A percentile compares a stretch with the other conserved stretches of the same genome.
Evolutionary conservation across 352 stramenopile species (phyloP).

Genomic region (Peronospora farinosa): DNA sequence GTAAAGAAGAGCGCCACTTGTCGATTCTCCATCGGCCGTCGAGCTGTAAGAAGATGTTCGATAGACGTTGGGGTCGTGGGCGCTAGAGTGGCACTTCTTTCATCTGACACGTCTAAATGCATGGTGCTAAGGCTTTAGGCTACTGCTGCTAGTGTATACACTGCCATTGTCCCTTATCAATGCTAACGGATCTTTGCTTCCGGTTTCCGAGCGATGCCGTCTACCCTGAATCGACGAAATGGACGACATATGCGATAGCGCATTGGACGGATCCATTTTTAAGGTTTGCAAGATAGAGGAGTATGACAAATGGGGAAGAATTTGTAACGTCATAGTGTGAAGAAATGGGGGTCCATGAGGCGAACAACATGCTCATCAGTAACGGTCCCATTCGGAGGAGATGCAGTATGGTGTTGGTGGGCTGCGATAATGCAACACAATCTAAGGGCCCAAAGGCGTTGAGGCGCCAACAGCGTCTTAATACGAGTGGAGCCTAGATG

Average conservation of each 20-base stretch:
- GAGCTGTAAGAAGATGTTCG: not conserved
- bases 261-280: slow-evolving; percentile 74
- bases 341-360: too few species aligned
- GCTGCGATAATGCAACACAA: slow-evolving; percentile 47
- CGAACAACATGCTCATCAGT: too few species aligned
- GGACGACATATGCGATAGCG: slow-evolving; percentile 61
- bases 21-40: slow-evolving; percentile 4
- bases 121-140: too few species aligned
- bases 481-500: too few species aligned
- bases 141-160: slow-evolving; percentile 50
- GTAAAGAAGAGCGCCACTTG: slow-evolving; percentile 7
- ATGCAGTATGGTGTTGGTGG: slow-evolving; percentile 61
- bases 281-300: slow-evolving; percentile 51
- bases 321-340: too few species aligned
- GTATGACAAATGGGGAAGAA: too few species aligned
- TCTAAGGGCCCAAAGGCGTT: too few species aligned
- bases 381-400: slow-evolving; percentile 31
- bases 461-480: too few species aligned
- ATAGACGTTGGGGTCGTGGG: too few species aligned
- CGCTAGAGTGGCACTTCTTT: too few species aligned
- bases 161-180: not conserved
- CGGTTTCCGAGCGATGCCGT: slow-evolving; percentile 27
- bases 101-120: too few species aligned
- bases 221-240: slow-evolving; percentile 68
- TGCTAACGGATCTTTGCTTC: too few species aligned